These are phyloP conservation scores for Phylloporus sp. DNA, from an alignment of 768 basidiomycete genomes.

Conservation along the genomic window DNA sequence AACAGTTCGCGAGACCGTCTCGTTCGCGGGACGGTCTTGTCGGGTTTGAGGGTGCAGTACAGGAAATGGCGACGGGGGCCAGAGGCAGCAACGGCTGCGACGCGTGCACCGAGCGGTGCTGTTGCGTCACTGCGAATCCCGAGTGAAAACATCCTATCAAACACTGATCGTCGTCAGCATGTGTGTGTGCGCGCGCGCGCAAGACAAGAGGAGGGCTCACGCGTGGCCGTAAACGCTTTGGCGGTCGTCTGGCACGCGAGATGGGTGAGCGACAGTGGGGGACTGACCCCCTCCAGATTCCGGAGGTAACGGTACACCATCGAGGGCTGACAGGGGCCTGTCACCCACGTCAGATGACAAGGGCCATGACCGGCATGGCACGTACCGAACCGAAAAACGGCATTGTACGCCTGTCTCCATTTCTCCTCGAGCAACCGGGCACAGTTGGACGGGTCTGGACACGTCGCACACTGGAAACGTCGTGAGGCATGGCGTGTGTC, in stretches of 20 bases:
- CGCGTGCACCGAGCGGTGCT: conserved; percentile 55
- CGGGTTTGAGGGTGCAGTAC: conserved; percentile 72
- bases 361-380: background rate
- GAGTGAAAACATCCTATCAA: conserved; percentile 86
- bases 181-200: background rate
- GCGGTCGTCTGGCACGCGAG: conserved; percentile 87
- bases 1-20: conserved; percentile 41
- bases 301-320: conserved; percentile 93
- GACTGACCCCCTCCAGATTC: conserved; percentile 86
- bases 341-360: background rate
- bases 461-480: conserved; percentile 63
- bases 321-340: conserved; percentile 82
- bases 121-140: conserved; percentile 75
- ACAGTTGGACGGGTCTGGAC: conserved; percentile 75
- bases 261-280: conserved; percentile 81
- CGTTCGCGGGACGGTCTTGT: conserved; percentile 42
- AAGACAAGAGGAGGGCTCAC: conserved; percentile 23
- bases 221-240: conserved; percentile 81
- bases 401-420: conserved; percentile 85
- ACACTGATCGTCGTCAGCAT: conserved; percentile 47
- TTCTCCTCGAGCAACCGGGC: conserved; percentile 88
- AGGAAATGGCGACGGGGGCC: conserved; percentile 83
- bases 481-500: background rate
- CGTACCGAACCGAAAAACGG: conserved; percentile 81
- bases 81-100: conserved; percentile 59